Evolutionary conservation across 1,139 yeast species (phyloP), one percentile per base, ranked within the genome.

Genomic region (Blastobotrys aristatus): DNA sequence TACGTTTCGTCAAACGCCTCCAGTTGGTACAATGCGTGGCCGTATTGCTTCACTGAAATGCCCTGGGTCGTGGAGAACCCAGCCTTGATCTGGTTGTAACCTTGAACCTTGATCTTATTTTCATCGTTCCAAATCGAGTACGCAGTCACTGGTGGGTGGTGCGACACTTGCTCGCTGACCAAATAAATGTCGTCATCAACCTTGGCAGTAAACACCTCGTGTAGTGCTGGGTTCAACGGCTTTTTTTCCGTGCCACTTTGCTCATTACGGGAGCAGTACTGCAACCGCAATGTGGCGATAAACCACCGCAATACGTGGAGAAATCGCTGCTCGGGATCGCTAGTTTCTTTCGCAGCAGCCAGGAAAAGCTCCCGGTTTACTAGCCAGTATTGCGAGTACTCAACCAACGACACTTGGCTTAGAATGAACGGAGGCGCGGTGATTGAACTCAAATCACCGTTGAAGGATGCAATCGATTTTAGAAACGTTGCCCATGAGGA

Each of bases 401-500:
- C 98, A 26, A 81, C 80, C 59, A 88, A 74, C 2, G 97, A 90
- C 6, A 86, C 84, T 22, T 96, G 90, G 8, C 96, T 87, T 53
- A 92, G 74, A 58, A 92, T 92, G 69, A 92, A 92, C n/a, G 98
- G 97, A 24, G 98, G 98, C 2, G 98, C 98, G 1, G 98, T 89
- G 62, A 92, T 72, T 1, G 96, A 82, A 16, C 96, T 86, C 57
- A 92, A 72, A 65, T 92, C 98, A 36, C 98, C 98, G 58, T 90
- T 89, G 69, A 87, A 92, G 13, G 95, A 80, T 35, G 97, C 95
- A 60, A 92, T 80, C 47, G 96, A 87, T 69, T 88, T 87, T 58
- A 92, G 75, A 66, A 92, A 90, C 48, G 58, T 49, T 13, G 59
- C 47, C 60, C 60, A 54, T 8, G 62, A 56, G 14, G 57, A 53